Base-by-base conservation (phyloP, 371 early-diverging fungal species). In the Mucor racemosus region DNA sequence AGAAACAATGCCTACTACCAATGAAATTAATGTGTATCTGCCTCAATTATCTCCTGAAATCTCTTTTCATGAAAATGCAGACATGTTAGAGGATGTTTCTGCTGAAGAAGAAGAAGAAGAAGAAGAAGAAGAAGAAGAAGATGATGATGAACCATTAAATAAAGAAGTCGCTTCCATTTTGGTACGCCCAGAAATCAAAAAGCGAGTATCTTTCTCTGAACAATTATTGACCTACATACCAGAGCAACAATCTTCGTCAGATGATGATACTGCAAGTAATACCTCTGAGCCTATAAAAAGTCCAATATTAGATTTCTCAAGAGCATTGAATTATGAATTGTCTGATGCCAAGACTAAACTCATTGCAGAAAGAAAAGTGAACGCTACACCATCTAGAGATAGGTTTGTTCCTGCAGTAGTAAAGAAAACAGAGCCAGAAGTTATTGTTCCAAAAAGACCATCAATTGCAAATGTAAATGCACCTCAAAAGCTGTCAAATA, bases 31-130 rank as follows among this genome's bases (percentile, higher is more conserved):
- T 26, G 21, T 72, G 1, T 72, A 72, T 44, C 33, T 59, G 3
- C 72, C 72, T 36, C 72, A 68, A 42, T 44, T 72, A 7, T 72
- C 72, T 7, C 72, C 72, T 10, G 72, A 72, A 21, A 46, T 67
- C 0, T 60, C 65, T 0, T 61, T 69, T 26, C 41, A 35, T 50
- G 42, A 36, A 6, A 35, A 36, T 39, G 39, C 39, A 19, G 8
- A 15, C 34, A 17, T 26, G 7, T n/a, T 60, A 11, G 67, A 62
- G 19, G 42, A 62, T 13, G 38, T 56, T 14, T 6, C 38, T 33
- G 40, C 41, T 11, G 4, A 26, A 8, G 34, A 38, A 41, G 19
- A 56, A 41, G 19, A 8, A 7, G 34, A 21, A 34, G 36, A 48
- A 15, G 34, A 39, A n/a, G 36, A 48, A 15, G 34, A 39, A n/a